Base-by-base conservation (phyloP, 2,329 filamentous ascomycete genomes). In the Sphaerulina vaccinii region DNA sequence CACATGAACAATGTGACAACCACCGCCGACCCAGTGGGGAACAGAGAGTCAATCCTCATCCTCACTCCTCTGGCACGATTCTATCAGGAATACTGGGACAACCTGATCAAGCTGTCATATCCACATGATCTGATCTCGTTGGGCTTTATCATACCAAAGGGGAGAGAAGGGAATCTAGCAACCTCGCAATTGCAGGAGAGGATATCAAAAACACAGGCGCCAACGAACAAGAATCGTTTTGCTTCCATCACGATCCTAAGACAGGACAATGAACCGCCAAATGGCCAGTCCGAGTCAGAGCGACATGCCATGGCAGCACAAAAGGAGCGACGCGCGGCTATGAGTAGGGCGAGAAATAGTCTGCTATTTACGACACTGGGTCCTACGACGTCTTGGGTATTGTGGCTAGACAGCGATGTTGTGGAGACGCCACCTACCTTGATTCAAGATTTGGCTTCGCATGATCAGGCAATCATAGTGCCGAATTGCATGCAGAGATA, bases 21-120 rank as follows among this genome's bases (percentile, higher is more conserved):
- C 52, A 87, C 91, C 16, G 70, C 79, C 45, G 80, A 87, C 59
- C 89, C 93, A 1, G 76, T 90, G 44, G 81, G 79, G 56, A 93
- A 95, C 68, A 77, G 83, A 60, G 93, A 99, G 75, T 87, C 86
- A 45, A 80, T 99, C 54, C 84, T 99, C 49, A 88, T 99, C 67
- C 81, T 99, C 55, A 96, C 93, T 1, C 93, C 93, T 8, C 85
- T 99, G 73, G 87, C 90, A 24, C 84, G 88, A 57, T 99, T 97
- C 78, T 97, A 96, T 72, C 85, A 88, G 63, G 85, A 81, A 62
- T 99, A 97, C 76, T 99, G 93, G 92, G 86, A 95, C 70, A 99
- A 97, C 65, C 78, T 99, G 22, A 70, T 91, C 61, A 83, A 83
- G 68, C 80, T 99, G 50, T 80, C 74, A 65, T 99, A 97, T 70